Evolutionary conservation across 2,329 filamentous ascomycete genomes (phyloP).

Genomic region (Verticillium tricorpus): DNA sequence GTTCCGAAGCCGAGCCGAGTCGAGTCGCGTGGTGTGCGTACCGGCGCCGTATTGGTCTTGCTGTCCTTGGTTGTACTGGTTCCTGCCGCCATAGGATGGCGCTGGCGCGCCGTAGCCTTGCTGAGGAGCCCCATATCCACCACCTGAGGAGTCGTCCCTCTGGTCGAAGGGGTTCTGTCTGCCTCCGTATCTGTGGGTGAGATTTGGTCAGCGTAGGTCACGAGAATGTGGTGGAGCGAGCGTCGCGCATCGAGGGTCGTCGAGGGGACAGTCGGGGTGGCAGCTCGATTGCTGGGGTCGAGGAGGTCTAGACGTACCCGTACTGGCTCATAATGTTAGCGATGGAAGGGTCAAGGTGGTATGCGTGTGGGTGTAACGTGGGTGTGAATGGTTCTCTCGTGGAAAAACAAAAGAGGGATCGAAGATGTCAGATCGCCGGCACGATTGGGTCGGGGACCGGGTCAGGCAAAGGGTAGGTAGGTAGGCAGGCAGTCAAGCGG

Average conservation of each 20-base stretch:
- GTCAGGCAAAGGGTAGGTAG: background rate
- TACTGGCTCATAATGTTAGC: constrained; percentile 41
- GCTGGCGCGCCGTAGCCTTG: constrained; percentile 9
- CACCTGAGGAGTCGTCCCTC: constrained; percentile 31
- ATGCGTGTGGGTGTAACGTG: background rate
- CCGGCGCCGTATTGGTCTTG: constrained; percentile 14
- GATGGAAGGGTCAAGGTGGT: background rate
- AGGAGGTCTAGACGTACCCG: constrained; percentile 31
- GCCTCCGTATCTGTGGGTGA: constrained; percentile 46
- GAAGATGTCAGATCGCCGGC: background rate
- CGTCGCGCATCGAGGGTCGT: background rate
- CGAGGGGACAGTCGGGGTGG: background rate
- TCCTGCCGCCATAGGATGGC: constrained; percentile 16
- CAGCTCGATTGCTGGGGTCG: background rate
- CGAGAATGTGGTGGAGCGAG: background rate
- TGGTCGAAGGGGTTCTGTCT: constrained; percentile 57
- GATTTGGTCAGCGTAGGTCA: constrained; percentile 9
- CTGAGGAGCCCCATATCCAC: constrained; percentile 19
- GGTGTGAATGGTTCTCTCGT: background rate
- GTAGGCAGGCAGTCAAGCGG: background rate
- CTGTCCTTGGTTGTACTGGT: constrained; percentile 15
- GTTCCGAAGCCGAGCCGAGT: constrained; percentile 1
- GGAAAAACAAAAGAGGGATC: background rate
- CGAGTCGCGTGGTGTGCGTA: constrained; percentile 8
- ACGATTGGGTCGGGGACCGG: background rate